Evolutionary conservation across 2,329 filamentous ascomycete genomes (phyloP).

Genomic region (Exophiala xenobiotica): DNA sequence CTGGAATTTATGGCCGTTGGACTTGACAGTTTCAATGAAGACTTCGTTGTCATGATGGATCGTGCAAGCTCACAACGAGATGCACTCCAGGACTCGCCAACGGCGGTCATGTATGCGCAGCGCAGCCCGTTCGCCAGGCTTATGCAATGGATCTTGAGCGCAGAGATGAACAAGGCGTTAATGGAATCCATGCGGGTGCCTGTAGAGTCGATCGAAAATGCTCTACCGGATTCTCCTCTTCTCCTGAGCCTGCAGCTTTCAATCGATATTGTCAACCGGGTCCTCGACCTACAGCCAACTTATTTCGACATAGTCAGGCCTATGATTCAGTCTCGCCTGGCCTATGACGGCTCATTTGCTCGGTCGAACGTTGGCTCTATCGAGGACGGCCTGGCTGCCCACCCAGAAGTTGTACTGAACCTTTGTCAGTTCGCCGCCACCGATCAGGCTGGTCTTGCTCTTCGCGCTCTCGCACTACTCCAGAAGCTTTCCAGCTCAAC

Average conservation of each 20-base stretch:
- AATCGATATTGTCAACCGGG: constrained; percentile 79
- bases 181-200: constrained; percentile 79
- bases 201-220: constrained; percentile 67
- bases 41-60: constrained; percentile 60
- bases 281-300: constrained; percentile 84
- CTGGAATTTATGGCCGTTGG: constrained; percentile 80
- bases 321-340: constrained; percentile 50
- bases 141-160: constrained; percentile 98
- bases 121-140: constrained; percentile 90
- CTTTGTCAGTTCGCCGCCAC: constrained; percentile 84
- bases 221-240: constrained; percentile 74
- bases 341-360: constrained; percentile 38
- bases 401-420: constrained; percentile 75
- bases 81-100: constrained; percentile 14
- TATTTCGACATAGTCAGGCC: constrained; percentile 87
- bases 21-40: constrained; percentile 86
- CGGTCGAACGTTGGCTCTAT: constrained; percentile 56
- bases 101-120: constrained; percentile 68
- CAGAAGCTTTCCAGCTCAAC: constrained; percentile 83
- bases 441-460: constrained; percentile 74
- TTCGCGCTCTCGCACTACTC: constrained; percentile 77
- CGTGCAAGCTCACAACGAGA: constrained; percentile 12
- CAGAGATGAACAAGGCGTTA: constrained; percentile 76
- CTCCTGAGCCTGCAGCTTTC: constrained; percentile 74
- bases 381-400: constrained; percentile 83